Base-by-base conservation (phyloP, 257 asterid genomes). In the Solanum chaucha region DNA sequence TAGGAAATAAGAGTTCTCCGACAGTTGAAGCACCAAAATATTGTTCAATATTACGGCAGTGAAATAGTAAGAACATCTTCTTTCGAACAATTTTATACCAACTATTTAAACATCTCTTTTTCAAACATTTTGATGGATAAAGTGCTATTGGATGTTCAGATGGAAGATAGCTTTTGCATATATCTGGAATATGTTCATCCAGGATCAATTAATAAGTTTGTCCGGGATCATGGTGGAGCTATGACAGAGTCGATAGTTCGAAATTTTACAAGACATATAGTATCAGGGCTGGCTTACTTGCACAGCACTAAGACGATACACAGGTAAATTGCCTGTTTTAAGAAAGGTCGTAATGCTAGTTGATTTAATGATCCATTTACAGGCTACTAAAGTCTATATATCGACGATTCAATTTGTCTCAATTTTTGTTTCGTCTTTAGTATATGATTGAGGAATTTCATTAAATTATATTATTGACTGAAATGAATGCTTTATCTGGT, bases 141-240 rank as follows among this genome's bases (percentile, higher is more conserved):
- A 51, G 17, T 81, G 67, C 4, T 81, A 3, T 51, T 81, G 85
- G 67, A 35, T 72, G 86, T 86, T 90, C 89, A 96, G 99, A 88
- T 95, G 86, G 98, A 90, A 85, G 98, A 96, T 88, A 94, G 94
- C 30, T 94, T 96, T 87, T 95, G 98, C 93, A 96, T 96, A 90
- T 96, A 96, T 89, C 90, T 96, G 95, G 99, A 96, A 92, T 96
- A 96, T 86, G 94, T 96, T 87, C 98, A 96, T 88, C 99, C 99
- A 4, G 99, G 99, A 61, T 92, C 99, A 38, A 89, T 96, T 61
- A 91, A 88, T 87, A 96, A 94, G 89, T 96, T 90, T 88, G 90
- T 95, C 86, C 88, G 86, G 4, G 98, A 95, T 59, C 94, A 94
- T 87, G 90, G 93, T 87, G 96, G 98, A 86, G 96, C 95, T 80